Evolutionary conservation across 148 eudicot species (phyloP).

Genomic region (Chenopodium quinoa): DNA sequence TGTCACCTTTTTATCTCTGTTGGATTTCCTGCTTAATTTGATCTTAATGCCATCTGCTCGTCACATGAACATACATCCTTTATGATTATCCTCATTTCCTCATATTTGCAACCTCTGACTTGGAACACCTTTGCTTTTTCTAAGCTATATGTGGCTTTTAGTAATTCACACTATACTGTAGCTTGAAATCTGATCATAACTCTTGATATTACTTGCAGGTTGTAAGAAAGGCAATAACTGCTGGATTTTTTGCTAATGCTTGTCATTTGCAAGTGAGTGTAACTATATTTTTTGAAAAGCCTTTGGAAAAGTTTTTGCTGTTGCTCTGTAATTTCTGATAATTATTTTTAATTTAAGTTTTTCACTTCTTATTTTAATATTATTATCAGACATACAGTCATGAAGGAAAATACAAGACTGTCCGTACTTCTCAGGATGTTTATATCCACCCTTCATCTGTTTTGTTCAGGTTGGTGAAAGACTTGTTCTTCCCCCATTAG

Average conservation of each 20-base stretch:
- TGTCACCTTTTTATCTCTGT: too few species aligned
- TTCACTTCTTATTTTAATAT: constrained; percentile 3
- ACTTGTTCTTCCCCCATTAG: not conserved
- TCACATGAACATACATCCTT: too few species aligned
- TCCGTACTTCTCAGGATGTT: constrained; percentile 85
- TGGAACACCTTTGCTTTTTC: not conserved
- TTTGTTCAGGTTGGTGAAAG: constrained; percentile 69
- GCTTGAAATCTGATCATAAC: not conserved
- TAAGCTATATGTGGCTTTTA: not conserved
- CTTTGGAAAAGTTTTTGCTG: not conserved
- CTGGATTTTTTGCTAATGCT: constrained; percentile 97
- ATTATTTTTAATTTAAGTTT: not conserved
- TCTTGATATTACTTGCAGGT: constrained; percentile 44
- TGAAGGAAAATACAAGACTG: constrained; percentile 87
- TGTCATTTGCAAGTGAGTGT: constrained; percentile 79
- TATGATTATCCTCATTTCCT: not conserved
- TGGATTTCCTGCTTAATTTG: too few species aligned
- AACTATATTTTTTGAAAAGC: constrained; percentile 3
- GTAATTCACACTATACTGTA: not conserved
- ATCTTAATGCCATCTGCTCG: too few species aligned
- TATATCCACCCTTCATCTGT: constrained; percentile 97
- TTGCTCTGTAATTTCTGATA: not conserved
- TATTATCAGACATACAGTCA: constrained; percentile 72
- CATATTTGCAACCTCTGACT: not conserved
- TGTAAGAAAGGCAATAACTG: constrained; percentile 80